phyloP scores from a whole-genome alignment of 1,284 basidiomycete genomes.

The Clitocybe nebularis region DNA sequence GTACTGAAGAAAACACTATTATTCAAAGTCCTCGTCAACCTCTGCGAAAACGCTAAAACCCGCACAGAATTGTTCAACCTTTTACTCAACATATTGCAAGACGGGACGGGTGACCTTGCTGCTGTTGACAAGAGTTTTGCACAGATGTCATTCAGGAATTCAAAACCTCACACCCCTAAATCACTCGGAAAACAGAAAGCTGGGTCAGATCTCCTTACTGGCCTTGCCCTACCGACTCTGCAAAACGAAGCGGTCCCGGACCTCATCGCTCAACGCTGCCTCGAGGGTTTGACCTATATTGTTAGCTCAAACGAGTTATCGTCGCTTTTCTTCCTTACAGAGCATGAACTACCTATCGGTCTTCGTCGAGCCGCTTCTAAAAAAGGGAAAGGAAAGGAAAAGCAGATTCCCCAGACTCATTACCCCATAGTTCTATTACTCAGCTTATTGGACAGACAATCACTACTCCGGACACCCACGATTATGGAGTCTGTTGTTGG shows the following conservation, averaged over 20 bases:
- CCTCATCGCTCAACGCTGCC: constrained; percentile 86
- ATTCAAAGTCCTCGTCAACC: constrained; percentile 88
- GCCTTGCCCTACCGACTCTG: constrained; percentile 54
- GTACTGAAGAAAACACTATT: constrained; percentile 83
- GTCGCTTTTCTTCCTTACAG: constrained; percentile 89
- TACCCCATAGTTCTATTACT: constrained; percentile 89
- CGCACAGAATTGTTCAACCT: constrained; percentile 91
- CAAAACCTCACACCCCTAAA: constrained; percentile 68
- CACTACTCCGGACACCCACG: constrained; percentile 79
- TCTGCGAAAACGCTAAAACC: constrained; percentile 94
- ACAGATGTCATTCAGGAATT: constrained; percentile 79
- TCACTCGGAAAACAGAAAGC: constrained; percentile 67
- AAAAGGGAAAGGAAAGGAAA: constrained; percentile 94
- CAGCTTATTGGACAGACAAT: constrained; percentile 80
- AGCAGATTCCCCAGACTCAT: constrained; percentile 74
- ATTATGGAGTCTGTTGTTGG: constrained; percentile 90
- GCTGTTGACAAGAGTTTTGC: constrained; percentile 93
- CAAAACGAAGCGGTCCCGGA: constrained; percentile 86
- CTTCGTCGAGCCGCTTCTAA: constrained; percentile 65
- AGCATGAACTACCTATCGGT: constrained; percentile 82
- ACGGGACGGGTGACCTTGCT: constrained; percentile 89
- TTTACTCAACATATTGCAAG: constrained; percentile 88
- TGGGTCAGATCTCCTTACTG: constrained; percentile 46
- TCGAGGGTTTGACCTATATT: constrained; percentile 86
- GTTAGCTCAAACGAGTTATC: constrained; percentile 81